Evolutionary conservation across 2,329 filamentous ascomycete species (phyloP), one percentile per base, ranked within the genome.

Genomic region (Aureobasidium uvarum): DNA sequence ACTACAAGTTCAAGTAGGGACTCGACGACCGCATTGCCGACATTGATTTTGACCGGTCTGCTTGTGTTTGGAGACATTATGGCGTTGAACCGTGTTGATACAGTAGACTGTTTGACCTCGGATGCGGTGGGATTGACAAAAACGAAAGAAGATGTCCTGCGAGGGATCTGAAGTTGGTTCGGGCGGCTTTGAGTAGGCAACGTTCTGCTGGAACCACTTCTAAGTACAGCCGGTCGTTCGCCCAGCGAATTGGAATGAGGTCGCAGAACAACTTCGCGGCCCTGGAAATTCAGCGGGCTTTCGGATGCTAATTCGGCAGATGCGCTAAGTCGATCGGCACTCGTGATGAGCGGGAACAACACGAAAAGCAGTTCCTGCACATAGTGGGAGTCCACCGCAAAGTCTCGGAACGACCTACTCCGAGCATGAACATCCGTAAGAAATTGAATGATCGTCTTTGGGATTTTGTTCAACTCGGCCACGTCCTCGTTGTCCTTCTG

Each of bases 121-220:
- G 60, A 45, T 65, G 85, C 85, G 65, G 90, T 86, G 2, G 90
- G 85, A 6, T 90, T 92, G 25, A 99, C 82, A 1, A 99, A 84
- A 36, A 98, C 88, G 74, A 98, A 99, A 0, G 94, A 97, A 0
- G 94, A 97, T 1, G 91, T 89, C 70, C 93, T 87, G 39, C 89
- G 86, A 31, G 96, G 81, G 23, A 87, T 85, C 7, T 86, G 85
- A 0, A 88, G 86, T 67, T 83, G 76, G 51, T 72, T 72, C 14
- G 60, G 33, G 6, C 51, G 66, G 31, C 39, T 23, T 28, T 62
- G 59, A 36, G 52, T 64, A 2, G 67, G 69, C 14, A 71, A 54
- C 5, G 70, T 73, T 3, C 72, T 71, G 59, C 79, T 69, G 81
- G 81, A 46, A 85, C 82, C 5, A 3, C 91, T 93, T 68, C 90